phyloP scores from a whole-genome alignment of 2,329 filamentous ascomycete species.

The Colletotrichum musicola region DNA sequence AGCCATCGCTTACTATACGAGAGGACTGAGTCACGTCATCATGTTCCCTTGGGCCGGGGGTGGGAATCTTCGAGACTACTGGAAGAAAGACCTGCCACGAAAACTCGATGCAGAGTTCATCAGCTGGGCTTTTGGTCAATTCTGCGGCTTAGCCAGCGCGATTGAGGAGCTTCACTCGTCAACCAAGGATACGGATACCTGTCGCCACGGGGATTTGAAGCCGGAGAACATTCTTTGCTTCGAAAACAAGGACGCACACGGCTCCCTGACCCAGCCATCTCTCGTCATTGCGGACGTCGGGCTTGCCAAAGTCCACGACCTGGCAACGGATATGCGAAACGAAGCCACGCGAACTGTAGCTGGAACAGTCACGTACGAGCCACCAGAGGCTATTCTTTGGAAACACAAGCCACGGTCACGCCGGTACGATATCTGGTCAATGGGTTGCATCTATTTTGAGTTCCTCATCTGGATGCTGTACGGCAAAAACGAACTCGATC shows the following conservation, averaged over 20 bases:
- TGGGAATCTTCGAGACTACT: conserved; percentile 23
- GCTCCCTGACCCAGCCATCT: background rate
- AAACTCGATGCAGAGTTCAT: background rate
- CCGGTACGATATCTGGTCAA: conserved; percentile 47
- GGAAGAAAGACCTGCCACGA: background rate
- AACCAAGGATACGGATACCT: background rate
- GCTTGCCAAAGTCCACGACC: background rate
- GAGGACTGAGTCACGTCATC: background rate
- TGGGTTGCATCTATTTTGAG: conserved; percentile 48
- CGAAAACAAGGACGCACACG: background rate
- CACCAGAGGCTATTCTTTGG: conserved; percentile 9
- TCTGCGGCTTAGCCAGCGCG: conserved; percentile 8
- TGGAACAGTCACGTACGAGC: conserved; percentile 16
- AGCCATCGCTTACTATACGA: background rate
- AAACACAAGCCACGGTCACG: conserved; percentile 39
- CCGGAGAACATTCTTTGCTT: conserved; percentile 31
- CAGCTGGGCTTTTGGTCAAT: background rate
- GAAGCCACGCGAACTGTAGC: background rate
- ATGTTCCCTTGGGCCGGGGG: conserved; percentile 25
- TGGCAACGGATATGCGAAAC: background rate
- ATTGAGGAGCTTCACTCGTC: background rate
- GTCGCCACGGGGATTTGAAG: conserved; percentile 26
- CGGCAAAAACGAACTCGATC: background rate
- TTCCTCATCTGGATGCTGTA: conserved; percentile 46
- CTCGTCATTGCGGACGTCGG: conserved; percentile 27